Conservation (phyloP, 208 protist genomes). For the Leishmania major region DNA sequence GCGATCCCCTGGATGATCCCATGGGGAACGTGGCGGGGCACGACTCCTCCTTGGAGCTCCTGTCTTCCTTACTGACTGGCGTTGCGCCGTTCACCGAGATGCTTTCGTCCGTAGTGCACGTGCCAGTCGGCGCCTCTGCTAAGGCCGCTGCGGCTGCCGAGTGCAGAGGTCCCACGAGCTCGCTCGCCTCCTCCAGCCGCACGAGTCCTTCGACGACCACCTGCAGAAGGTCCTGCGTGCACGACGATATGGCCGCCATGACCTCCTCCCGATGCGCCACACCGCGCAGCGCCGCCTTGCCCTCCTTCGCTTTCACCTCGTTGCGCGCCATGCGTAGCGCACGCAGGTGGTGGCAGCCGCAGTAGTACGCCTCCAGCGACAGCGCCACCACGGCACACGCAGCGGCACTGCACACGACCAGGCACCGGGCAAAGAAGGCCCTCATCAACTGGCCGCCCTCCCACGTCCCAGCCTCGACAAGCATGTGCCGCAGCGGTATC, state of each 20-base stretch:
- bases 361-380: conserved; percentile 44
- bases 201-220: conserved; percentile 77
- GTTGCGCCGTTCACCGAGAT: neutral
- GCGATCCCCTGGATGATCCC: neutral
- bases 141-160: conserved; percentile 7
- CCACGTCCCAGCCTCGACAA: conserved; percentile 18
- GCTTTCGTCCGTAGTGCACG: neutral
- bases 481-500: conserved; percentile 46
- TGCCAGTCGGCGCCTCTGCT: neutral
- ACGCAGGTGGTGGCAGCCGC: conserved; percentile 28
- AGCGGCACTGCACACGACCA: conserved; percentile 68
- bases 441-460: conserved; percentile 10
- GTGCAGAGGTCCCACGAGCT: conserved; percentile 29
- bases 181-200: conserved; percentile 69
- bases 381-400: conserved; percentile 68
- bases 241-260: conserved; percentile 22
- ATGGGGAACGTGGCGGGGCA: neutral
- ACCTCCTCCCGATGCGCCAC: conserved; percentile 11
- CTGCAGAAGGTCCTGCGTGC: conserved; percentile 67
- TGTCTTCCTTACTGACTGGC: neutral
- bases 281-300: neutral
- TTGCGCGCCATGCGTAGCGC: conserved; percentile 14
- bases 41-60: neutral
- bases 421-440: conserved; percentile 43
- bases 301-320: conserved; percentile 16